Percentiles rank a stretch among this genome's conserved stretches.
phyloP scores from a whole-genome alignment of 257 asterid species.

The Linaria vulgaris region DNA sequence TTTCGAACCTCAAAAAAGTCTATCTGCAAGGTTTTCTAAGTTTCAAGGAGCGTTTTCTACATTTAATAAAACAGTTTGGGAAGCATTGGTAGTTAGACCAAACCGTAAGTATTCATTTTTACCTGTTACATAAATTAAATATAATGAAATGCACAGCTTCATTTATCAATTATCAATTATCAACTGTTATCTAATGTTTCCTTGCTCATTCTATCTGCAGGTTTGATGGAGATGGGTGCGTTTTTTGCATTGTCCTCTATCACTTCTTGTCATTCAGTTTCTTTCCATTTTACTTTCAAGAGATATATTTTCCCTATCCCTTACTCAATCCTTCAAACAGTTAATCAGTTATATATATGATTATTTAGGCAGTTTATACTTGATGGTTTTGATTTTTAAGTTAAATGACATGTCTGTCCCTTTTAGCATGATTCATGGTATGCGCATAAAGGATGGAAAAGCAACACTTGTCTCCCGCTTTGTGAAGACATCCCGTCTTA shows the following conservation, averaged over 20 bases:
- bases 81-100: too few relatives aligned
- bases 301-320: not conserved
- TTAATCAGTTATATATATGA: not conserved
- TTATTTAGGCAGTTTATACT: not conserved
- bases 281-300: not conserved
- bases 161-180: slow-evolving; percentile 18
- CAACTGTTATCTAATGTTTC: slow-evolving; percentile 24
- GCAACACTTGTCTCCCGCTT: slow-evolving; percentile 90
- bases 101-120: not conserved
- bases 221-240: slow-evolving; percentile 99
- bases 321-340: not conserved
- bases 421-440: slow-evolving; percentile 91
- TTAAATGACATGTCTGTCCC: not conserved
- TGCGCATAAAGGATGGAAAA: slow-evolving; percentile 93
- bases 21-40: too few relatives aligned
- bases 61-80: too few relatives aligned
- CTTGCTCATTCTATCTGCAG: slow-evolving; percentile 48
- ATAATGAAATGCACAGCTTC: slow-evolving; percentile 6
- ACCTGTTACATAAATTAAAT: not conserved
- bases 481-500: slow-evolving; percentile 83
- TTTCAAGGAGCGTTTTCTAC: too few relatives aligned
- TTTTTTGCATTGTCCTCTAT: slow-evolving; percentile 29
- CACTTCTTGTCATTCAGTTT: slow-evolving; percentile 24
- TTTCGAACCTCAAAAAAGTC: too few relatives aligned
- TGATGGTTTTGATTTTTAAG: not conserved